A percentile compares a stretch with the other conserved stretches of the same genome.
These are phyloP conservation scores for Polygonum maritimum DNA, from an alignment of 148 eudicot genomes.

Conservation along the genomic window DNA sequence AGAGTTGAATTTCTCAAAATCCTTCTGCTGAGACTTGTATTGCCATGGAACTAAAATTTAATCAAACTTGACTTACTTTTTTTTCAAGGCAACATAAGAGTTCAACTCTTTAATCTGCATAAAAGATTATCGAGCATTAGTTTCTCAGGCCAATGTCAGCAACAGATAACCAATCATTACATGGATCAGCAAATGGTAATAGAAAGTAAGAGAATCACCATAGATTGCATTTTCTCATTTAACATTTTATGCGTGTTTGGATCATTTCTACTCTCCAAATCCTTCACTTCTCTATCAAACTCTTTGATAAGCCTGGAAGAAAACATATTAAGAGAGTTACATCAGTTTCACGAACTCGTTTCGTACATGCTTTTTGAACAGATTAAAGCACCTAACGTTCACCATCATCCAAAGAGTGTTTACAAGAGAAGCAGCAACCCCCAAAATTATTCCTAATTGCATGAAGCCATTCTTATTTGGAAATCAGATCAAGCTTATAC, in stretches of 20 bases:
- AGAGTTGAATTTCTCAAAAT: neutral
- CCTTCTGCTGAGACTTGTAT: neutral
- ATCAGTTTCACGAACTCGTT: neutral
- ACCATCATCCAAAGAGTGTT: neutral
- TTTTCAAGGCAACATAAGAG: slow-evolving; percentile 89
- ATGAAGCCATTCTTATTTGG: neutral
- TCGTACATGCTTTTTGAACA: neutral
- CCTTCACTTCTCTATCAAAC: slow-evolving; percentile 82
- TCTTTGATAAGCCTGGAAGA: slow-evolving; percentile 85
- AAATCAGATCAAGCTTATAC: neutral
- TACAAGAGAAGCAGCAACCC: neutral
- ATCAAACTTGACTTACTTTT: slow-evolving; percentile 59
- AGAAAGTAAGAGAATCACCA: slow-evolving; percentile 38
- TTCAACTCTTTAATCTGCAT: slow-evolving; percentile 88
- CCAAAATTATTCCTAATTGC: neutral
- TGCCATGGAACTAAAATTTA: neutral
- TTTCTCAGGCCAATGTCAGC: neutral
- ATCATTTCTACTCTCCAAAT: slow-evolving; percentile 49
- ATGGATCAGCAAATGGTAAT: neutral
- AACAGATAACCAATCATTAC: neutral
- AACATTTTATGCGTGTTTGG: slow-evolving; percentile 58
- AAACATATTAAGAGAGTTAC: neutral
- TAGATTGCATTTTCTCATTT: slow-evolving; percentile 81
- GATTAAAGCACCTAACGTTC: neutral
- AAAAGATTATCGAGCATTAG: slow-evolving; percentile 14